These are phyloP conservation scores for Sarcodon sp. DNA, from an alignment of 768 basidiomycete genomes.

Conservation along the genomic window DNA sequence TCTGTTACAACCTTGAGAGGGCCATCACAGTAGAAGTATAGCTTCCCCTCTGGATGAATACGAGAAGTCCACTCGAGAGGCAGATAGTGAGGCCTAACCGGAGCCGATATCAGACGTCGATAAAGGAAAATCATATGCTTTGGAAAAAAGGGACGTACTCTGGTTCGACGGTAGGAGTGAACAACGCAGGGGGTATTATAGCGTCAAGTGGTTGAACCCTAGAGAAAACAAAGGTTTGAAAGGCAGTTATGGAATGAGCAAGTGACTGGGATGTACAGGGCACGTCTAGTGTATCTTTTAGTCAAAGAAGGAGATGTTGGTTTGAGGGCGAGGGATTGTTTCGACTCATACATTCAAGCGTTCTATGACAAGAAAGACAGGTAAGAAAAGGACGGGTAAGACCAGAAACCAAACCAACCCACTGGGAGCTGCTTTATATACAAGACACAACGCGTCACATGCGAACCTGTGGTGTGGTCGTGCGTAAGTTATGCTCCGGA, in stretches of 20 bases:
- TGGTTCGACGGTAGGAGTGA: background rate
- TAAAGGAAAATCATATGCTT: background rate
- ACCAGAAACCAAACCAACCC: no score
- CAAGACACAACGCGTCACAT: no score
- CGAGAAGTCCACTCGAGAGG: slow-evolving; percentile 33
- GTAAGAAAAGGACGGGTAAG: no score
- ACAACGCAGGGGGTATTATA: background rate
- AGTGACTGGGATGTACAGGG: background rate
- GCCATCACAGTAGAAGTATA: slow-evolving; percentile 29
- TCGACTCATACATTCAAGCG: no score
- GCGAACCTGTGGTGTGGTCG: no score
- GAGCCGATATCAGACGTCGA: background rate
- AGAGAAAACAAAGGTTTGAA: background rate
- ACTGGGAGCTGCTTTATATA: no score
- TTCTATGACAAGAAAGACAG: no score
- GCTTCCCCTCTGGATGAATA: slow-evolving; percentile 49
- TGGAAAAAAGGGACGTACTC: background rate
- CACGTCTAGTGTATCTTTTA: background rate
- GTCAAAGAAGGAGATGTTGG: background rate
- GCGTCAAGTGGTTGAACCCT: background rate
- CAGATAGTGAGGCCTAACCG: slow-evolving; percentile 28
- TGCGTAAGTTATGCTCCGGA: no score
- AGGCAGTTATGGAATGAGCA: background rate
- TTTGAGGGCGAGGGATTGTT: background rate
- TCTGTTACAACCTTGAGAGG: slow-evolving; percentile 39